These are phyloP conservation scores for Penicillium fuscoglaucum DNA, from an alignment of 2,329 filamentous ascomycete genomes.

Conservation along the genomic window DNA sequence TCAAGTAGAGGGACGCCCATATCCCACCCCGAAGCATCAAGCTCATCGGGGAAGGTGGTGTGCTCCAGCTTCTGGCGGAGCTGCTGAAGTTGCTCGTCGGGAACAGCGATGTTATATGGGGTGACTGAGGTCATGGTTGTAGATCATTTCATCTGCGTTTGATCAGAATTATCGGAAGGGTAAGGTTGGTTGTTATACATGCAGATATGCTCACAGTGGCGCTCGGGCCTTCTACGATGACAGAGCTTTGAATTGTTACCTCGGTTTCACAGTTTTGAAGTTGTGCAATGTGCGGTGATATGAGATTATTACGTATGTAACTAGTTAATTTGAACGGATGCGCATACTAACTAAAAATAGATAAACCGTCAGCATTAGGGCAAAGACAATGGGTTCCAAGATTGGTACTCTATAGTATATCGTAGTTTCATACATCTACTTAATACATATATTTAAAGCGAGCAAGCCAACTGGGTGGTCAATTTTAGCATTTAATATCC, in stretches of 20 bases:
- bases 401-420: not conserved
- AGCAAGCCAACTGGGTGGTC: not conserved
- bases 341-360: too few species aligned
- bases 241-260: not conserved
- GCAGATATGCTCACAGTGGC: not conserved
- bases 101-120: constrained; percentile 54
- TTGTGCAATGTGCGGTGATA: not conserved
- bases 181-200: not conserved
- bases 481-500: not conserved
- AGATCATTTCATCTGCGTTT: not conserved
- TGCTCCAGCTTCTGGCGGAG: constrained; percentile 58
- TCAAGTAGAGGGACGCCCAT: constrained; percentile 59
- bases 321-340: too few species aligned
- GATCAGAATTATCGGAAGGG: not conserved
- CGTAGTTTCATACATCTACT: not conserved
- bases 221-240: constrained; percentile 3
- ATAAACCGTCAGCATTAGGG: too few species aligned
- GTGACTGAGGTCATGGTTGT: constrained; percentile 19
- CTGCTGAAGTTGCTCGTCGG: constrained; percentile 54
- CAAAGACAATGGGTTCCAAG: too few species aligned
- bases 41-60: constrained; percentile 59
- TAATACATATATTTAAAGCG: not conserved
- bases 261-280: constrained; percentile 1
- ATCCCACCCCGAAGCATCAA: constrained; percentile 54
- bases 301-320: not conserved